Evolutionary conservation across 73 alveolate genomes (phyloP).

Genomic region (Effrenium voratum): DNA sequence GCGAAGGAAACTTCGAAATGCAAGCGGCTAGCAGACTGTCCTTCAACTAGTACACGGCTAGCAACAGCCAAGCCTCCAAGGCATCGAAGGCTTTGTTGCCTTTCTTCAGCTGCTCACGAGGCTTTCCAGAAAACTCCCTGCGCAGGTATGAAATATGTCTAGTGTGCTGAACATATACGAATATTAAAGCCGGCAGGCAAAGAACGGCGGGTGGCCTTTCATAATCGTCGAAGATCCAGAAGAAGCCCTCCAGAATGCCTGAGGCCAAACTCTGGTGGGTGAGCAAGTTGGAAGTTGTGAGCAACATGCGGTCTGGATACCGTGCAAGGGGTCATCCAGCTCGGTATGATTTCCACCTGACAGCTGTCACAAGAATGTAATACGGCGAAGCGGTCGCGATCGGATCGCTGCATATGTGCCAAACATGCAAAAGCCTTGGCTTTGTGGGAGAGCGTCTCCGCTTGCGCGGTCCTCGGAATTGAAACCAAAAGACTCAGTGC

Average conservation of each 20-base stretch:
- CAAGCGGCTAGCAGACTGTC: neutral
- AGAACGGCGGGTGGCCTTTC: neutral
- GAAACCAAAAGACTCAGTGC: too few relatives aligned
- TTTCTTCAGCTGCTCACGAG: conserved; percentile 31
- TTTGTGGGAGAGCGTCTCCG: neutral
- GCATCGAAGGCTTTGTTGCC: conserved; percentile 87
- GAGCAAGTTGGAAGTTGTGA: neutral
- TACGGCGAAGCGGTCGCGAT: too few relatives aligned
- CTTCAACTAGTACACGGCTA: neutral
- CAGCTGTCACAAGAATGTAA: too few relatives aligned
- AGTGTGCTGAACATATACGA: neutral
- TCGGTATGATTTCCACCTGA: conserved; percentile 32
- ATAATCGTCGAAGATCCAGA: conserved; percentile 80
- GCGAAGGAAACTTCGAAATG: neutral
- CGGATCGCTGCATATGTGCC: neutral
- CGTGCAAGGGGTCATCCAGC: conserved; percentile 51
- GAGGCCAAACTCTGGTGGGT: neutral
- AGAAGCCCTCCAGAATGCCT: conserved; percentile 87
- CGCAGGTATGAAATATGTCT: neutral
- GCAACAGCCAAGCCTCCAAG: neutral
- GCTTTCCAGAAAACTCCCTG: conserved; percentile 91
- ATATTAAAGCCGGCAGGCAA: neutral
- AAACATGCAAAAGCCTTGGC: neutral
- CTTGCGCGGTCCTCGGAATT: neutral
- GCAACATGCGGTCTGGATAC: neutral